Percentiles rank a stretch among this genome's conserved stretches.
phyloP scores from a whole-genome alignment of 768 basidiomycete species.

The Pleurotus salmoneostramineus region DNA sequence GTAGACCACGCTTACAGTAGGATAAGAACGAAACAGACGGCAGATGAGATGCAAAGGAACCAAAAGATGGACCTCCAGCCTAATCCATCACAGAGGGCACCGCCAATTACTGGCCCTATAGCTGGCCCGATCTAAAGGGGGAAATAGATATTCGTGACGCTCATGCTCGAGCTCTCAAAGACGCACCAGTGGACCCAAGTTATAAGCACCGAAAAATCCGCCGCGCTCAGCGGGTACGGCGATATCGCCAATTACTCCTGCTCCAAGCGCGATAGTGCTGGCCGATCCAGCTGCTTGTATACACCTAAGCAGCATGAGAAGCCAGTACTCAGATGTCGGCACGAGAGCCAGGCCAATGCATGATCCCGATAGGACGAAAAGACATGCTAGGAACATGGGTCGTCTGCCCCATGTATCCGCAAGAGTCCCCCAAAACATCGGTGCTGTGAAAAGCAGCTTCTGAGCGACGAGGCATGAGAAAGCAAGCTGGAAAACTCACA shows the following conservation, averaged over 20 bases:
- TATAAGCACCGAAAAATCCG: slow-evolving; percentile 67
- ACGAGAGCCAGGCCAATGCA: slow-evolving; percentile 58
- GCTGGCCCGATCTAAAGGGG: slow-evolving; percentile 51
- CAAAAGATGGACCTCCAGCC: slow-evolving; percentile 75
- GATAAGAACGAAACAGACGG: slow-evolving; percentile 41
- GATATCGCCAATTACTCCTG: slow-evolving; percentile 79
- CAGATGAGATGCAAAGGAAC: slow-evolving; percentile 51
- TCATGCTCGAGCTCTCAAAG: slow-evolving; percentile 3
- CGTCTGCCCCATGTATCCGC: slow-evolving; percentile 66
- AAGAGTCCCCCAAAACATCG: slow-evolving; percentile 68
- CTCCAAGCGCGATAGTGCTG: slow-evolving; percentile 75
- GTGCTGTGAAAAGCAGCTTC: slow-evolving; percentile 32
- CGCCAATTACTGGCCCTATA: slow-evolving; percentile 57
- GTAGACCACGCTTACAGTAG: slow-evolving; percentile 42
- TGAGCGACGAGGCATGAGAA: neutral
- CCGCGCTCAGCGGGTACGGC: slow-evolving; percentile 70
- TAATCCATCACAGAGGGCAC: slow-evolving; percentile 48
- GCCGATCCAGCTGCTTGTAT: slow-evolving; percentile 78
- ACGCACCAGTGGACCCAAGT: slow-evolving; percentile 57
- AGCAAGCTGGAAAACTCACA: slow-evolving; percentile 30
- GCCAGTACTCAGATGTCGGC: slow-evolving; percentile 64
- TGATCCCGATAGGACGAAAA: slow-evolving; percentile 58
- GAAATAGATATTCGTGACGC: neutral
- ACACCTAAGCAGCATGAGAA: slow-evolving; percentile 75
- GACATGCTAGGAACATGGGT: slow-evolving; percentile 57